phyloP scores from a whole-genome alignment of 2,329 filamentous ascomycete genomes.

The Aspergillus melleus region DNA sequence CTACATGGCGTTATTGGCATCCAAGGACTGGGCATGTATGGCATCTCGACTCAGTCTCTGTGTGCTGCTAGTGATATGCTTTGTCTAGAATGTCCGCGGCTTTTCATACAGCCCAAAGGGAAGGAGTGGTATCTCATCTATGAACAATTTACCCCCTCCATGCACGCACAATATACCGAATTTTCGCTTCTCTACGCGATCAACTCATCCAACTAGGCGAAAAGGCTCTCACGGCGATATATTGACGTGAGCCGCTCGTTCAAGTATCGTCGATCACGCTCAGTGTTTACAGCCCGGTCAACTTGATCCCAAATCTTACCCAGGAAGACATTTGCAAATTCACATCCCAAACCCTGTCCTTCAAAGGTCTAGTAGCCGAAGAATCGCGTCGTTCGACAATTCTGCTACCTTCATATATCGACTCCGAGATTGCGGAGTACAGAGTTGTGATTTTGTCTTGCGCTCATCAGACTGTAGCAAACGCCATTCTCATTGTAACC shows the following conservation, averaged over 20 bases:
- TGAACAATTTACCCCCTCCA: not conserved
- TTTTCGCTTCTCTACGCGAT: not conserved
- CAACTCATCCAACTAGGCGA: not conserved
- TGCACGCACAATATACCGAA: not conserved
- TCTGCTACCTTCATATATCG: not conserved
- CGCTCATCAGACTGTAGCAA: not conserved
- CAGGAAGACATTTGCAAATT: not conserved
- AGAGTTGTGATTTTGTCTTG: not conserved
- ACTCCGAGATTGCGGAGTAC: not conserved
- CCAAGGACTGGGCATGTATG: not conserved
- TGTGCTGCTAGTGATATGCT: constrained; percentile 4
- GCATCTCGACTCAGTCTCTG: not conserved
- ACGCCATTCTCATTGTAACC: not conserved
- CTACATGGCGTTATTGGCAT: not conserved
- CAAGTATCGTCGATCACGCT: not conserved
- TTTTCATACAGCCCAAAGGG: constrained; percentile 1
- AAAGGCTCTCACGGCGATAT: not conserved
- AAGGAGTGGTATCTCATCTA: constrained; percentile 2
- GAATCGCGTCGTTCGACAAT: not conserved
- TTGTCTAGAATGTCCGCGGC: constrained; percentile 1
- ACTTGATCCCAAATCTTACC: not conserved
- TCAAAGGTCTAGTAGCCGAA: not conserved
- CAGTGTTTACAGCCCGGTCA: too few species aligned
- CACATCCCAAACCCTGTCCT: not conserved
- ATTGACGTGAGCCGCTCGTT: not conserved